Base-by-base conservation (phyloP, 352 stramenopile genomes). In the Globisporangium mamillatum region DNA sequence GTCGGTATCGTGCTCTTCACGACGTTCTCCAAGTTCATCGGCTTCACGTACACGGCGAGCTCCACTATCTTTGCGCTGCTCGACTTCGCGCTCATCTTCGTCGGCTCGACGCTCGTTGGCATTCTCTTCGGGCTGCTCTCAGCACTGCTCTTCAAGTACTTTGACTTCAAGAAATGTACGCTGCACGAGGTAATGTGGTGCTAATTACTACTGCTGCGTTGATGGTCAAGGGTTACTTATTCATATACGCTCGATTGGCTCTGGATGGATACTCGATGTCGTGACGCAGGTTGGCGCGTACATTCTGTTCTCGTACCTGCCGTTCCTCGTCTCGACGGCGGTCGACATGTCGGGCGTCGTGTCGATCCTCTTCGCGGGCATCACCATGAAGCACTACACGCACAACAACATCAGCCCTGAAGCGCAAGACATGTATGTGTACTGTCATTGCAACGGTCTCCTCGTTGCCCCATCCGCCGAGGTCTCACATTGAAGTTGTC, bases 1-100 rank as follows among this genome's bases (percentile, higher is more conserved):
- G 89, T 98, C 22, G 88, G 82, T 7, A 96, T 98, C 64, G 95
- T 95, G 46, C 75, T 98, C 10, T 98, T 98, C 71, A 86, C 94
- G 58, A 94, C 92, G 9, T 97, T 97, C 71, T 85, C 88, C 20
- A 93, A 97, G 67, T 97, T 98, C 70, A 91, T 98, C 34, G 89
- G 88, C 4, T 88, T 91, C 62, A 86, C 92, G n/a, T 90, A 97
- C 73, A 85, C 83, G 50, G 80, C 86, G 66, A 80, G 80, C 36
- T 83, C 88, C 41, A 86, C 89, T 71, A 68, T 93, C 25, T 83
- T 93, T n/a, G 90, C 89, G 22, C 78, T 92, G 27, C 72, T 98
- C 48, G 90, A 98, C 72, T 98, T 98, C 65, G 71, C 81, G 1
- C 76, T 98, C 29, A 91, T 97, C 50, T 97, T 97, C 60, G 74